Base-by-base conservation (phyloP, 805 yeast genomes). In the Saccharomycopsis oosterbeekiorum region DNA sequence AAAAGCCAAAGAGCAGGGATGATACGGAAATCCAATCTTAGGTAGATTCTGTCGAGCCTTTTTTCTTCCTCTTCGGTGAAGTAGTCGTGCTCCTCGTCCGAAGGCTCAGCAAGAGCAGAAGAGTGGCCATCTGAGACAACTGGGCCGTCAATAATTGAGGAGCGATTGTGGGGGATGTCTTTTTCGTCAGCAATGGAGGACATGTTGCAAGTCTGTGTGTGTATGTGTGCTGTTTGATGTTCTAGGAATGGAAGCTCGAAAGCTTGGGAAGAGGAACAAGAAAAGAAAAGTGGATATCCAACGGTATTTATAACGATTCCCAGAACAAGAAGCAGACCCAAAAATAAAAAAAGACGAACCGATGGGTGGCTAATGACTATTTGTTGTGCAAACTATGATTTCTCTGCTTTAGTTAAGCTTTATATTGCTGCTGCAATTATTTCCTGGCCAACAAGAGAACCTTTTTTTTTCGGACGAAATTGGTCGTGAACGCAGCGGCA, bases 1-100 rank as follows among this genome's bases (percentile, higher is more conserved):
- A 89, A 73, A 55, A 82, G 75, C 96, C 96, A 89, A 61, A 89
- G 74, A 0, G 93, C 91, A 2, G 96, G 96, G 62, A 89, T 85
- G 67, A 88, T 87, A 59, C 96, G 77, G 55, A 70, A 69, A 69
- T 88, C 96, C 26, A 88, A 74, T 67, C 80, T 82, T 57, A 86
- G 70, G 70, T 88, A 85, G 41, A 84, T 75, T 50, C 71, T 73
- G 67, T 84, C 84, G 53, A 85, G 72, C 57, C 76, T 72, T 55
- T 74, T 73, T 14, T 59, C 64, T 43, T 71, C 73, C 15, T 69
- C 70, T 1, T 59, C 62, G 5, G 73, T 70, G 62, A 70, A 37
- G 14, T 56, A 19, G 15, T 34, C 39, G n/a, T n/a, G 29, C 2
- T 53, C 56, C 6, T 34, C 56, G 12, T 53, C 56, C 26, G 14